Base-by-base conservation (phyloP, 192 early-diverging fungal genomes). In the Powellomyces hirtus region DNA sequence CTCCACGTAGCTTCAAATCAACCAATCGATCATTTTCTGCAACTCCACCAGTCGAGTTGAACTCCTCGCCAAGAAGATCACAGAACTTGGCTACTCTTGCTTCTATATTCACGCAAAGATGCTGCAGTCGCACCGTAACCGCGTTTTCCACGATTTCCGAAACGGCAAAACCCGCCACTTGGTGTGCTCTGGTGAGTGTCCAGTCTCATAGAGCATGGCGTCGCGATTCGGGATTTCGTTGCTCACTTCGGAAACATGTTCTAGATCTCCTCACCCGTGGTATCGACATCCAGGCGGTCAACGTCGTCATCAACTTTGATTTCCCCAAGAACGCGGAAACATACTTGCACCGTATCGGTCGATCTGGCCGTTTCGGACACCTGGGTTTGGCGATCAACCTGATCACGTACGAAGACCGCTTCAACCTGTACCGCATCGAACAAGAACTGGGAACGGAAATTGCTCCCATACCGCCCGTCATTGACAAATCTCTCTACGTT, bases 231-330 rank as follows among this genome's bases (percentile, higher is more conserved):
- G 11, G n/a, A 56, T 29, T 49, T 42, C 10, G 40, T 13, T 18
- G 40, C 51, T 53, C 51, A 53, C 53, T 33, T 34, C 24, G 10
- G 11, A 33, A 31, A 7, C 33, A 27, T 3, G 27, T 63, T 29
- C 24, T 68, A 90, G 96, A 99, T 81, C 81, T 99, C 51, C 83
- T 97, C 59, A 97, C 97, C 13, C 90, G 97, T 61, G 97, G 97
- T 82, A 99, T 99, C 71, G 97, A 99, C 78, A 98, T 99, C 75
- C 97, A 99, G 79, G 96, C 95, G 20, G 97, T 99, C 38, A 98
- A 98, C 75, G 96, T 99, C 16, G 97, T 99, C 53, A 98, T 99
- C 85, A 98, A 99, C 86, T 99, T 98, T 89, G 97, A 99, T 79
- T 98, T 99, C 75, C 96, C 96, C 63, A 98, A 98, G 77, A 99